These are phyloP conservation scores for Fistulinella cinereoalba DNA, from an alignment of 1,284 basidiomycete species.

Conservation along the genomic window DNA sequence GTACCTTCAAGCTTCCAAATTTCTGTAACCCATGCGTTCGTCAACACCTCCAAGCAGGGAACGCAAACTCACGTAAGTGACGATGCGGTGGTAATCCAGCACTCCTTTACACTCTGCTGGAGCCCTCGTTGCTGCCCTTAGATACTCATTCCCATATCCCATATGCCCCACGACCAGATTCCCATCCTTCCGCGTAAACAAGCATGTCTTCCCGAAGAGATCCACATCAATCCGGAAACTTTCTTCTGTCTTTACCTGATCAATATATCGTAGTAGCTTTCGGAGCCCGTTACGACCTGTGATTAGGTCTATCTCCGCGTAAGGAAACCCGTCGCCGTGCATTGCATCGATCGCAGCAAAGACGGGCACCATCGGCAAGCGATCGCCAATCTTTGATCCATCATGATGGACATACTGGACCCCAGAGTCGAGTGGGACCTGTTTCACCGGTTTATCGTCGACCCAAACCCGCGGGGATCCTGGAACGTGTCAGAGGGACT, in stretches of 20 bases:
- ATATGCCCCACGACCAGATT: slow-evolving; percentile 4
- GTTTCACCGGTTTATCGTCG: slow-evolving; percentile 14
- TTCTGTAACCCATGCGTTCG: slow-evolving; percentile 14
- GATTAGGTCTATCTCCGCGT: slow-evolving; percentile 32
- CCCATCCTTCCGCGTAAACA: slow-evolving; percentile 34
- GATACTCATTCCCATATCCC: slow-evolving; percentile 37
- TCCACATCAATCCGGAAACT: slow-evolving; percentile 39
- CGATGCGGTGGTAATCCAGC: slow-evolving; percentile 36
- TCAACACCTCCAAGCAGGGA: not conserved
- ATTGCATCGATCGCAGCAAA: slow-evolving; percentile 36
- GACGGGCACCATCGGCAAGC: slow-evolving; percentile 35
- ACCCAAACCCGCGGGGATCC: slow-evolving; percentile 35
- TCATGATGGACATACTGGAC: slow-evolving; percentile 32
- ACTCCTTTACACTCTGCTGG: slow-evolving; percentile 32
- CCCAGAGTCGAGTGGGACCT: slow-evolving; percentile 30
- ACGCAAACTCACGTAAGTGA: slow-evolving; percentile 40
- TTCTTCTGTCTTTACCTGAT: slow-evolving; percentile 6
- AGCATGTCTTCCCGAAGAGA: slow-evolving; percentile 28
- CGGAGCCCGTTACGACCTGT: slow-evolving; percentile 38
- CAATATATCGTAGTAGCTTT: slow-evolving; percentile 35
- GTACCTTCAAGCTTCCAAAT: slow-evolving; percentile 33
- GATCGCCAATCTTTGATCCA: slow-evolving; percentile 29
- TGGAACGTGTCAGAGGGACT: not conserved
- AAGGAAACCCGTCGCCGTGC: slow-evolving; percentile 28
- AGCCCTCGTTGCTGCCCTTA: slow-evolving; percentile 27